These are phyloP conservation scores for Coemansia sp. DNA, from an alignment of 192 early-diverging fungal genomes.

Conservation along the genomic window DNA sequence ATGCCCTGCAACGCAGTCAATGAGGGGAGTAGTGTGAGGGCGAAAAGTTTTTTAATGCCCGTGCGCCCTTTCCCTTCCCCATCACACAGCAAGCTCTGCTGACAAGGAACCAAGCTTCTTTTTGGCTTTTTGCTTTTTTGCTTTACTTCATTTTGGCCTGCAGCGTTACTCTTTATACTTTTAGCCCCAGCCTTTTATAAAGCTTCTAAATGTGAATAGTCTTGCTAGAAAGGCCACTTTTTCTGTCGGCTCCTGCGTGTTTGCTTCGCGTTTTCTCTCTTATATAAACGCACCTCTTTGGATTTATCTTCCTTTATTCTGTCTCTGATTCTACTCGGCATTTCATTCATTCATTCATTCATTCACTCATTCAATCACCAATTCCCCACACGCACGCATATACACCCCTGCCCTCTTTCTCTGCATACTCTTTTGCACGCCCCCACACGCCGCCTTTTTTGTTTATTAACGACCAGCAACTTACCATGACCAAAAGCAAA, in stretches of 20 bases:
- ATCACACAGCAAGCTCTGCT: no score
- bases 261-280: background rate
- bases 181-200: background rate
- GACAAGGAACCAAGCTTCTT: background rate
- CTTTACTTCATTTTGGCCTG: background rate
- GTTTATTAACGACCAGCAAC: background rate
- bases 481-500: constrained; percentile 4
- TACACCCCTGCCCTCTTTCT: background rate
- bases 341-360: background rate
- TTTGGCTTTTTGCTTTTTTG: background rate
- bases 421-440: background rate
- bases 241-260: background rate
- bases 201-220: background rate
- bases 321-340: background rate
- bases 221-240: background rate
- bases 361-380: no score
- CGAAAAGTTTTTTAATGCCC: no score
- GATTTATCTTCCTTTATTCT: background rate
- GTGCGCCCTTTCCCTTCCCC: no score
- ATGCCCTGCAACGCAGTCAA: no score
- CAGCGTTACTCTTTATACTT: background rate
- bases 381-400: no score
- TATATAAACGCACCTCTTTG: background rate
- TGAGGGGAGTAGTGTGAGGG: no score
- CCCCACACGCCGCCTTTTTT: background rate